Base-by-base conservation (phyloP, 2,329 filamentous ascomycete species). In the Elsinoe arachidis region DNA sequence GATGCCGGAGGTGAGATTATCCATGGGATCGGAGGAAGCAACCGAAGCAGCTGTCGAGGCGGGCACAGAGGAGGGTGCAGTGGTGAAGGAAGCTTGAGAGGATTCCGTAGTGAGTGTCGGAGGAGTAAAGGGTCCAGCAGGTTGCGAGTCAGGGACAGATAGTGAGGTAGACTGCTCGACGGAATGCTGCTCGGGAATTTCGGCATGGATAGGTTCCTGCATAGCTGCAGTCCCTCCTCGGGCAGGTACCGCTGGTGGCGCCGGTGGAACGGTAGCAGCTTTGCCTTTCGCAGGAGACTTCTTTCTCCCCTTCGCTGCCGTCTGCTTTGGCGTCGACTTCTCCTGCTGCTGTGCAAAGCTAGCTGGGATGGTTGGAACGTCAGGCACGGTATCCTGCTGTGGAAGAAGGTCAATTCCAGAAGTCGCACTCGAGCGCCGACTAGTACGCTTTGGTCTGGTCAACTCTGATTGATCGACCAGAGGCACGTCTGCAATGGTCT, bases 1-100 rank as follows among this genome's bases (percentile, higher is more conserved):
- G 60, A 84, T 67, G 3, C 78, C 78, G 2, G 75, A 72, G 1
- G 78, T 73, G 23, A 83, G 67, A 15, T 70, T 71, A 44, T 83
- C 79, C 44, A 83, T 11, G 21, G 55, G 23, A 15, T 46, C 39
- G n/a, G 55, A 26, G 17, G 26, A 6, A 10, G 34, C n/a, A 5
- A 26, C 26, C 2, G 46, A 51, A 11, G 46, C 26, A 10, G 46
- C 46, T 15, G 46, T 19, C 2, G 47, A 52, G 26, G 33, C 44
- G 9, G 26, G 51, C 9, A 55, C 35, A 21, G 51, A 34, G 3
- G 58, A 35, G 5, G 57, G 57, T 26, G 58, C 57, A 2, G 58
- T 61, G 14, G 52, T 53, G 15, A 57, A 57, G 49, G 56, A 55
- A 0, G 57, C 54, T 23, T 38, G 47, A 14, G 46, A 59, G 23